Conservation (phyloP, 164 flowering plant genomes). For the Stephania cephalantha region DNA sequence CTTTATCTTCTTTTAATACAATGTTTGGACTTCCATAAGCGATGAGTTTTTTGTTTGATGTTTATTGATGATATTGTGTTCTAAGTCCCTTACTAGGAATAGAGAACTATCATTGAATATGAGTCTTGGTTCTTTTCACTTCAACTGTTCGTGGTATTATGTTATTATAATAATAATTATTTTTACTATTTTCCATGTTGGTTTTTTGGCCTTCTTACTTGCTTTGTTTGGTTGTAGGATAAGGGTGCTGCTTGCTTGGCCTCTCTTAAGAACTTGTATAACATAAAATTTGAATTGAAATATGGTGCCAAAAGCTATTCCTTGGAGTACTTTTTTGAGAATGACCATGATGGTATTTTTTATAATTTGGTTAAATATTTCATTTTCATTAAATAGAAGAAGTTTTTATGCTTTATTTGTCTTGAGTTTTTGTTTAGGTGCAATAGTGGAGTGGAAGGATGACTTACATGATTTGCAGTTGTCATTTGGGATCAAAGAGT, state of each 20-base stretch:
- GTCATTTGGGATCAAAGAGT: constrained; percentile 84
- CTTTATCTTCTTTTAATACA: background rate
- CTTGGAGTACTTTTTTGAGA: constrained; percentile 81
- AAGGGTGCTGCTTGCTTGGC: constrained; percentile 65
- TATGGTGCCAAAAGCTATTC: constrained; percentile 58
- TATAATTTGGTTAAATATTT: constrained; percentile 1
- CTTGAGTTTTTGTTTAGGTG: constrained; percentile 30
- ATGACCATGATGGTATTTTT: constrained; percentile 39
- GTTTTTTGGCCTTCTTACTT: background rate
- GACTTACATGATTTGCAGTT: constrained; percentile 72
- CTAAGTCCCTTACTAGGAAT: background rate
- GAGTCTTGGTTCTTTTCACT: background rate
- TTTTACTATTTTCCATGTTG: constrained; percentile 1
- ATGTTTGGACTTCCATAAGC: background rate
- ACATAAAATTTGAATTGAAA: constrained; percentile 63
- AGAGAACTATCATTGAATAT: background rate
- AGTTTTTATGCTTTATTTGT: constrained; percentile 9
- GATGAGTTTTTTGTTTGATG: background rate
- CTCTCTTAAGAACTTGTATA: constrained; percentile 42
- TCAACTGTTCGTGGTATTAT: background rate
- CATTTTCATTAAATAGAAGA: constrained; percentile 1
- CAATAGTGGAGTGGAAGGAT: constrained; percentile 48
- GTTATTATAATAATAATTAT: background rate
- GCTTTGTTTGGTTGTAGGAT: constrained; percentile 36
- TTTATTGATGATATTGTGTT: background rate